Evolutionary conservation across 1,139 yeast genomes (phyloP).

Genomic region (Suhomyces atakaporum): DNA sequence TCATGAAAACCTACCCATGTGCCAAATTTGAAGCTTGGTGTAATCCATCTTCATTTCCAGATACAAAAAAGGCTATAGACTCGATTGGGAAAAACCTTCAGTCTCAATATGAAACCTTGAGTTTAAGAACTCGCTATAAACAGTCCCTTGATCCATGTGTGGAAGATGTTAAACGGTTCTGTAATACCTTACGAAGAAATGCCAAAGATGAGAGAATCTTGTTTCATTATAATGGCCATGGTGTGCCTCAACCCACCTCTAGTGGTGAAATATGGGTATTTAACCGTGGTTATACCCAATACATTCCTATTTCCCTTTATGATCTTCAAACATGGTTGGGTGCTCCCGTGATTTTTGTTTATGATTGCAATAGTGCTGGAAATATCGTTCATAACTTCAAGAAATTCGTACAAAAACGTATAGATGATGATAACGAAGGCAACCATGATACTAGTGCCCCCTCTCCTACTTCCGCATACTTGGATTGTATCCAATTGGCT

Average conservation of each 20-base stretch:
- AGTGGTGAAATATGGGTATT: slow-evolving; percentile 99
- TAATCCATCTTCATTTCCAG: slow-evolving; percentile 82
- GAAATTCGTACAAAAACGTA: slow-evolving; percentile 85
- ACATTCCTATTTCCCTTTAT: slow-evolving; percentile 90
- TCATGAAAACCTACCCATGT: slow-evolving; percentile 90
- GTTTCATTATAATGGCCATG: slow-evolving; percentile 97
- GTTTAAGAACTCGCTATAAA: slow-evolving; percentile 85
- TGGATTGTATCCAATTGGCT: slow-evolving; percentile 90
- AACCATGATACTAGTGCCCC: slow-evolving; percentile 66
- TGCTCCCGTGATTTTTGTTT: slow-evolving; percentile 94
- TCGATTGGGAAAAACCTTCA: slow-evolving; percentile 88
- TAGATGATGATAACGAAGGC: slow-evolving; percentile 81
- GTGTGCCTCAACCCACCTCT: slow-evolving; percentile 96
- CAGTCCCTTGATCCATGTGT: slow-evolving; percentile 93
- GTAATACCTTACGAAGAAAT: slow-evolving; percentile 82
- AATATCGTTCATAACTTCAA: slow-evolving; percentile 89
- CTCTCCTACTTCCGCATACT: slow-evolving; percentile 67
- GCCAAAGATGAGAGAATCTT: slow-evolving; percentile 90
- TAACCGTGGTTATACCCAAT: slow-evolving; percentile 94
- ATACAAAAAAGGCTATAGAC: slow-evolving; percentile 89
- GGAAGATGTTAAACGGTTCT: slow-evolving; percentile 90
- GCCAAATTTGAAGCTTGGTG: slow-evolving; percentile 94
- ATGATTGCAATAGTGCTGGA: slow-evolving; percentile 95
- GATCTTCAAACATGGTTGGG: slow-evolving; percentile 97
- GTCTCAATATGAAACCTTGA: slow-evolving; percentile 83